A percentile compares a stretch with the other conserved stretches of the same genome.
Conservation (phyloP, 2,329 filamentous ascomycete species). For the Coniochaeta sp. region DNA sequence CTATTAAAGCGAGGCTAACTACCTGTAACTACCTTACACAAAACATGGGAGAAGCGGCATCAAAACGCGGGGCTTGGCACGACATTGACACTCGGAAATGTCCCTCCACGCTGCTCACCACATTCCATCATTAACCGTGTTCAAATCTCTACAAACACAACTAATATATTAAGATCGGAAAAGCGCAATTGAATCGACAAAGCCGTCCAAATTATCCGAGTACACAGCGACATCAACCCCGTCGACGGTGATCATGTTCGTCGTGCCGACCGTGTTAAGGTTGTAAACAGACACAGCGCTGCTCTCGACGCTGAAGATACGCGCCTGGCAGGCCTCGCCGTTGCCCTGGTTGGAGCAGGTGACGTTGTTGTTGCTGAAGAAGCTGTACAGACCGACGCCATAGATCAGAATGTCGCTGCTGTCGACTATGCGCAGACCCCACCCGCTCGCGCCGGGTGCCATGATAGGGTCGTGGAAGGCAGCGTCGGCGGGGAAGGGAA, state of each 20-base stretch:
- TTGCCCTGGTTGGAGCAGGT: conserved; percentile 25
- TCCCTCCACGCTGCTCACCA: background rate
- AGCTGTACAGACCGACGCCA: conserved; percentile 52
- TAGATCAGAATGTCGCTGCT: conserved; percentile 44
- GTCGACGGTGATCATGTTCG: conserved; percentile 26
- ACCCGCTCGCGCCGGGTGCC: conserved; percentile 35
- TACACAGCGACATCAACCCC: conserved; percentile 13
- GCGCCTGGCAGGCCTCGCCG: conserved; percentile 29
- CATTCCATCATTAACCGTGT: background rate
- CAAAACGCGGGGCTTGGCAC: background rate
- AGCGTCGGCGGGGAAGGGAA: conserved; percentile 37
- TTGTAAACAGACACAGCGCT: conserved; percentile 32
- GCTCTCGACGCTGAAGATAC: conserved; percentile 28
- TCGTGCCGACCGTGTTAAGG: conserved; percentile 37
- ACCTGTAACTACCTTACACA: background rate
- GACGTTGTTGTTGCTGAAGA: conserved; percentile 50
- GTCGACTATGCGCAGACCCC: conserved; percentile 53
- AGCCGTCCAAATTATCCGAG: conserved; percentile 14
- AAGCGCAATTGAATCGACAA: conserved; percentile 13
- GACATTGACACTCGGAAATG: background rate
- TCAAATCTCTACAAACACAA: background rate
- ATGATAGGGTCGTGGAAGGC: conserved; percentile 40
- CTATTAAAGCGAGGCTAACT: background rate
- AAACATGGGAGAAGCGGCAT: background rate
- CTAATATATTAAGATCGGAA: conserved; percentile 6